Base-by-base conservation (phyloP, 805 yeast species). In the Ogataea trehalophila region DNA sequence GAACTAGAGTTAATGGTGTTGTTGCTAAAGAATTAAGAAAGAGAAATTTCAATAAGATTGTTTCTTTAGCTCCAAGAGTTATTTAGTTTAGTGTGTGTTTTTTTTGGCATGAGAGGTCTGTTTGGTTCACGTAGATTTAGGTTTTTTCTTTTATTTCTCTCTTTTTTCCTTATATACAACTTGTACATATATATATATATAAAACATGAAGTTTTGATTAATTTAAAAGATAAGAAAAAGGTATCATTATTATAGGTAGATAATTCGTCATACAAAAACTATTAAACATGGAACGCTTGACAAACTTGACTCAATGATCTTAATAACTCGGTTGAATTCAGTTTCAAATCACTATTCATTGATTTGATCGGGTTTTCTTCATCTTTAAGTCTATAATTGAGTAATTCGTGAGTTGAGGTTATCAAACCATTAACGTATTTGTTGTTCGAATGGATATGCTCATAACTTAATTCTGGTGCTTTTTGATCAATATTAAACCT, bases 1-100 rank as follows among this genome's bases (percentile, higher is more conserved):
- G 98, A 16, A 86, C 97, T 23, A 86, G 98, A 77, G 87, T 94
- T 51, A 76, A 86, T 33, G 82, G 91, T 37, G 94, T 87, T 42
- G 97, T 92, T 22, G 96, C 97, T 22, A 86, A 87, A 66, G 97
- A 92, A 67, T 75, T 94, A 50, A 83, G 83, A 71, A 87, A 85
- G 52, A 83, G 80, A 70, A 85, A 89, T 50, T 89, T 78, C 68
- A 84, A 81, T 70, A 92, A 92, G 73, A 81, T 94, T 45, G 88
- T 88, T 37, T 76, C 97, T 13, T 77, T 92, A 67, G 98, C 98
- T 17, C 96, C 97, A 60, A 86, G 88, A 61, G 85, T 84, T 41
- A 73, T 83, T 39, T 26, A 26, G 31, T 9, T 26, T 26, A 26
- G 31, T 26, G 11, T 26, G 11, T 20, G 20, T 20, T 20, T 4